Base-by-base conservation (phyloP, 2,329 filamentous ascomycete genomes). In the Pestalotiopsis sp. region DNA sequence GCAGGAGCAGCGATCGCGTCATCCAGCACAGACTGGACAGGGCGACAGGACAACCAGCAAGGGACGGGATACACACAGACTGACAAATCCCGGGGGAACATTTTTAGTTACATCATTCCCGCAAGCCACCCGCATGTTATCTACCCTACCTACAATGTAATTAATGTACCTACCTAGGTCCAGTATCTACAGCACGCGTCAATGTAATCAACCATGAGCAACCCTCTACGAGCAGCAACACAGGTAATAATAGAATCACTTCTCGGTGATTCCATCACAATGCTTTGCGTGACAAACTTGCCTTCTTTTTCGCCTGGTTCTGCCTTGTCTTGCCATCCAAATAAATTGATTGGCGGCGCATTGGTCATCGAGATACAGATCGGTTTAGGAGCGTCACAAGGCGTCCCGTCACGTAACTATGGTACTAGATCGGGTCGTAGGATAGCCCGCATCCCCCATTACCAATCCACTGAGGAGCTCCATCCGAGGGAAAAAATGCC, bases 61-160 rank as follows among this genome's bases (percentile, higher is more conserved):
- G 45, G 45, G 17, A n/a, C 45, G 20, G 20, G 45, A 36, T 36
- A 59, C 20, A 52, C 14, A 59, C 27, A 36, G n/a, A 62, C 27
- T 62, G 27, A 62, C 59, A 62, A 62, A 62, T 62, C 59, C 59
- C 59, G 59, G 36, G 27, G 25, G 45, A 23, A 52, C 45, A n/a
- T 52, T 52, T n/a, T 52, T 52, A 52, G 45, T 36, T 62, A 62
- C 59, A 62, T 62, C 59, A 62, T 62, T 62, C 36, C 59, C 36
- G 59, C 59, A 62, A 20, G 13, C 27, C 23, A 20, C 31, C 59
- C 59, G 59, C 59, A 62, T 36, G 17, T 39, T 4, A 20, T 20
- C 13, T 11, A 12, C 17, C 36, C 57, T 23, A 2, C 14, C 4
- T 14, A n/a, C n/a, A n/a, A n/a, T n/a, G n/a, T n/a, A 20, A 52